phyloP scores from a whole-genome alignment of 805 yeast genomes.

The Lachancea cidri region DNA sequence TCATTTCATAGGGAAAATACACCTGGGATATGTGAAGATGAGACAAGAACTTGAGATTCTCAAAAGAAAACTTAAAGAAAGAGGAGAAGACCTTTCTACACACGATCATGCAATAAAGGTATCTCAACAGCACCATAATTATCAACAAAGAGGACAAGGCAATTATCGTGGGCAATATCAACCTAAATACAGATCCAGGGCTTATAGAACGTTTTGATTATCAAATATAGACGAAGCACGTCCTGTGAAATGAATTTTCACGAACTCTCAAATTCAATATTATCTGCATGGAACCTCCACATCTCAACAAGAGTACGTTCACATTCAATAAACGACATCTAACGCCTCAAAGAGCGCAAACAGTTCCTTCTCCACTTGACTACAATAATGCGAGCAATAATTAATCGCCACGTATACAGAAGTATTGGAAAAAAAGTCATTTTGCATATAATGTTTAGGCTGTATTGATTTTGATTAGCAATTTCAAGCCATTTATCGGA shows the following conservation, averaged over 20 bases:
- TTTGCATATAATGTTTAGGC: background rate
- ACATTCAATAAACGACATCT: too few relatives aligned
- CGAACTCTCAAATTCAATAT: too few relatives aligned
- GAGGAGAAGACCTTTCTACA: conserved; percentile 11
- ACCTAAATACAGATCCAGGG: conserved; percentile 5
- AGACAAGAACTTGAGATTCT: conserved; percentile 48
- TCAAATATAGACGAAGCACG: too few relatives aligned
- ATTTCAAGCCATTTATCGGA: too few relatives aligned
- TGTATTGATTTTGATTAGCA: background rate
- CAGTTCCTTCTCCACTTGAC: too few relatives aligned
- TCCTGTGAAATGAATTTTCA: too few relatives aligned
- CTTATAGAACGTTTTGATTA: conserved; percentile 1
- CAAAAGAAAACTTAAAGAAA: conserved; percentile 22
- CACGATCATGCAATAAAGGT: background rate
- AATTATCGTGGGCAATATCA: conserved; percentile 3
- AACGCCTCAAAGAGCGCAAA: too few relatives aligned
- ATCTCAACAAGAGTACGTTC: too few relatives aligned
- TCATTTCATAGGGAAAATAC: conserved; percentile 85
- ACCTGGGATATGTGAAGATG: conserved; percentile 75
- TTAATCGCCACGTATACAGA: too few relatives aligned
- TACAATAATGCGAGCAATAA: too few relatives aligned
- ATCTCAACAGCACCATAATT: background rate
- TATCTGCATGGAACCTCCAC: too few relatives aligned
- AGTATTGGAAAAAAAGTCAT: too few relatives aligned
- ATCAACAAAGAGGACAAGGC: background rate